Conservation (phyloP, 2,329 filamentous ascomycete species). For the Alternaria sp. region DNA sequence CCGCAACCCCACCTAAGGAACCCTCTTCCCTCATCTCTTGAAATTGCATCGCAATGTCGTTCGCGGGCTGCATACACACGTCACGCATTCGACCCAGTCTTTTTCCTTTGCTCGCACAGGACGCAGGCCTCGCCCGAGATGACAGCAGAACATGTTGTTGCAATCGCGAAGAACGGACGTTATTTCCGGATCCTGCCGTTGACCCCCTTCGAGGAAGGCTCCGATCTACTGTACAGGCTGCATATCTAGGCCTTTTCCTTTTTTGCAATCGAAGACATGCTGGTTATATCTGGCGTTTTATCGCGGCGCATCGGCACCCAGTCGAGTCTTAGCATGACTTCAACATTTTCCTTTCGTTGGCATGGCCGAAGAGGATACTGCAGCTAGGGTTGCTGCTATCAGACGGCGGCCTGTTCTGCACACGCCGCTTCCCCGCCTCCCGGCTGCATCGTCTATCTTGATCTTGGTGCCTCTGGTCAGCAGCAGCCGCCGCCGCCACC, state of each 20-base stretch:
- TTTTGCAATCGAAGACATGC: slow-evolving; percentile 1
- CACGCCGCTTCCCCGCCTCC: slow-evolving; percentile 12
- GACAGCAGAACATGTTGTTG: background rate
- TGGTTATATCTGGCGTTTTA: slow-evolving; percentile 10
- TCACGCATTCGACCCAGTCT: slow-evolving; percentile 15
- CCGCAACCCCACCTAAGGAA: slow-evolving; percentile 27
- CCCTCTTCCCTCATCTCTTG: slow-evolving; percentile 37
- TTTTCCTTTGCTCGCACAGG: slow-evolving; percentile 4
- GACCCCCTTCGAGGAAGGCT: background rate
- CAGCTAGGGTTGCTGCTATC: background rate
- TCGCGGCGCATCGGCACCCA: slow-evolving; percentile 8
- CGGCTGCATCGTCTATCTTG: slow-evolving; percentile 2
- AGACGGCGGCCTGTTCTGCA: slow-evolving; percentile 4
- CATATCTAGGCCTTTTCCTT: slow-evolving; percentile 5
- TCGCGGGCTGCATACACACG: slow-evolving; percentile 10
- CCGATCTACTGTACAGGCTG: slow-evolving; percentile 2
- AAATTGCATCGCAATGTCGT: slow-evolving; percentile 42
- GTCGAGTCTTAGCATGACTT: slow-evolving; percentile 6
- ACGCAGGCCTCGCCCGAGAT: background rate
- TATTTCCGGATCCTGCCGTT: slow-evolving; percentile 5
- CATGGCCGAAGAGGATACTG: slow-evolving; percentile 1
- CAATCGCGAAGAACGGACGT: background rate
- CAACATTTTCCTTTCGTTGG: background rate
- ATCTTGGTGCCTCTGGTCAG: slow-evolving; percentile 3
- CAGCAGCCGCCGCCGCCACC: background rate